Evolutionary conservation across 2,329 filamentous ascomycete species (phyloP).

Genomic region (Talaromyces sp.): DNA sequence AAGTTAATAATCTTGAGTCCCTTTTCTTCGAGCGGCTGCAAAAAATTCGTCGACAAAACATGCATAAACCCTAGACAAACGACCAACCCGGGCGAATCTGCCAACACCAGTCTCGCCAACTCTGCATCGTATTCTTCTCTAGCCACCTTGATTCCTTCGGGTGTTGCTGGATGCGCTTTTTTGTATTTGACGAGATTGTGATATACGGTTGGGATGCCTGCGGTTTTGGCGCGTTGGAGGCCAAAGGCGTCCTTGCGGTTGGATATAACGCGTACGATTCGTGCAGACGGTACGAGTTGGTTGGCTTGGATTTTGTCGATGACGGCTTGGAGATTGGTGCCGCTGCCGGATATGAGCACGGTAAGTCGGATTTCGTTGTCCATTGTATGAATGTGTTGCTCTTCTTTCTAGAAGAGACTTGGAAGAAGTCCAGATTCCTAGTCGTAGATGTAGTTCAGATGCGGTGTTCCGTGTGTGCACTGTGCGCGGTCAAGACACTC

Average conservation of each 20-base stretch:
- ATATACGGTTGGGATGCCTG: slow-evolving; percentile 68
- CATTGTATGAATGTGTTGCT: slow-evolving; percentile 17
- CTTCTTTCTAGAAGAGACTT: neutral
- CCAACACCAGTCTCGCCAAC: slow-evolving; percentile 63
- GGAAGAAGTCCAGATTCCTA: neutral
- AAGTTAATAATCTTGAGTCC: slow-evolving; percentile 73
- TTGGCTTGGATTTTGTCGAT: slow-evolving; percentile 52
- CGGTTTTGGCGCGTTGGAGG: slow-evolving; percentile 56
- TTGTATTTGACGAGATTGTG: slow-evolving; percentile 78
- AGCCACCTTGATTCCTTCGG: slow-evolving; percentile 47
- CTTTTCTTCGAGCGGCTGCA: slow-evolving; percentile 60
- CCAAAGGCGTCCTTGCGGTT: slow-evolving; percentile 63
- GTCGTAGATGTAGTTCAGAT: neutral
- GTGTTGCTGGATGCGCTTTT: slow-evolving; percentile 58
- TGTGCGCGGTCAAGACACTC: neutral
- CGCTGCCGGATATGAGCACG: slow-evolving; percentile 68
- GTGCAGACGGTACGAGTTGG: slow-evolving; percentile 40
- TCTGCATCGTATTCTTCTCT: slow-evolving; percentile 70
- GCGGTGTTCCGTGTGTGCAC: neutral
- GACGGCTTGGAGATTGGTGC: slow-evolving; percentile 75
- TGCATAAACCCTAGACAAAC: slow-evolving; percentile 88
- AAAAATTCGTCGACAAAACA: slow-evolving; percentile 66
- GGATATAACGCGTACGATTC: slow-evolving; percentile 61
- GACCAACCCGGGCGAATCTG: slow-evolving; percentile 65
- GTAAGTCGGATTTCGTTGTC: slow-evolving; percentile 49